Conservation (phyloP, 257 asterid species). For the Henckelia pumila region DNA sequence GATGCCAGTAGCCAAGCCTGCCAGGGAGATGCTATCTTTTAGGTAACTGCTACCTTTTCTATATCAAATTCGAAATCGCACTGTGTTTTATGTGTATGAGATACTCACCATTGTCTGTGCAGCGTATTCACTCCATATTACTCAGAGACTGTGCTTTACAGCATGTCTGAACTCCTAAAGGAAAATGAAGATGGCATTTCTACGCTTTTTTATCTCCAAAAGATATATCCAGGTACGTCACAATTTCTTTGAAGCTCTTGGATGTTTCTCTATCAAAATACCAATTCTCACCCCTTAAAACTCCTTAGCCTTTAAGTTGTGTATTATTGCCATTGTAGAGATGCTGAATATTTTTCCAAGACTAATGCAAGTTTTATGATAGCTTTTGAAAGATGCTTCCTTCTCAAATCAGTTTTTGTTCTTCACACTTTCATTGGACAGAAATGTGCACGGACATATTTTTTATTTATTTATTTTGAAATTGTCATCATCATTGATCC, state of each 20-base stretch:
- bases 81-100: conserved; percentile 7
- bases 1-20: conserved; percentile 90
- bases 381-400: conserved; percentile 3
- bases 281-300: not conserved
- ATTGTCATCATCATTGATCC: not conserved
- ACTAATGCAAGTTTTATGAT: not conserved
- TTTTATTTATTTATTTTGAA: not conserved
- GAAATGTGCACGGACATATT: not conserved
- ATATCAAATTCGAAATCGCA: not conserved
- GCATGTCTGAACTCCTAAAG: conserved; percentile 90
- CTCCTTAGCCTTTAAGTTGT: conserved; percentile 8
- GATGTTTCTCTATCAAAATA: not conserved
- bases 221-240: conserved; percentile 85
- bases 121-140: conserved; percentile 97
- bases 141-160: conserved; percentile 95
- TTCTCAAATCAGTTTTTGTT: not conserved
- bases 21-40: conserved; percentile 89
- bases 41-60: conserved; percentile 42
- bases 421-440: not conserved
- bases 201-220: conserved; percentile 93
- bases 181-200: conserved; percentile 98
- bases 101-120: conserved; percentile 30
- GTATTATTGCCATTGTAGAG: not conserved
- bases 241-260: conserved; percentile 3
- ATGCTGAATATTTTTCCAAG: not conserved